Evolutionary conservation across 805 yeast genomes (phyloP).

Genomic region (Zygotorulaspora florentina): DNA sequence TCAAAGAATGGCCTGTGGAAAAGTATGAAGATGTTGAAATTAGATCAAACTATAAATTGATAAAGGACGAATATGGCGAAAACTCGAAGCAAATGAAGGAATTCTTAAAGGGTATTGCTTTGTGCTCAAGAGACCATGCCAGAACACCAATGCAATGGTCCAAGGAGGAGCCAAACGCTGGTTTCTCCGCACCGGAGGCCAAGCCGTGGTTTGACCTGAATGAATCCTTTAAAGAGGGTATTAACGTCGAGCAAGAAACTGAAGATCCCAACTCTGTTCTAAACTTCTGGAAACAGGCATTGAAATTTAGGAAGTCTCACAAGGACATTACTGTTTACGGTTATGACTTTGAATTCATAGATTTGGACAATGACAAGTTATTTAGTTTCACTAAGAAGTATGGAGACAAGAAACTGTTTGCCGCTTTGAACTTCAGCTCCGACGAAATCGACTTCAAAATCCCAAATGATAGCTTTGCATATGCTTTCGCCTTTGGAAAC

Average conservation of each 20-base stretch:
- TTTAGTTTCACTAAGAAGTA: constrained; percentile 42
- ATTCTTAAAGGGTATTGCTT: constrained; percentile 36
- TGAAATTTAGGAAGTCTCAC: constrained; percentile 42
- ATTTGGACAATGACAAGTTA: constrained; percentile 39
- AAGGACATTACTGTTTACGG: constrained; percentile 47
- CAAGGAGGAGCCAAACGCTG: constrained; percentile 40
- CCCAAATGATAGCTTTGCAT: constrained; percentile 24
- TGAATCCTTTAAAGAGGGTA: constrained; percentile 43
- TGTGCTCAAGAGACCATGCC: constrained; percentile 49
- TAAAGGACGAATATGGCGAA: constrained; percentile 25
- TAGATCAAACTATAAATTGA: constrained; percentile 40
- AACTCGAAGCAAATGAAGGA: constrained; percentile 28
- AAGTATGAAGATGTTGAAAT: constrained; percentile 51
- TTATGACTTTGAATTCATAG: constrained; percentile 39
- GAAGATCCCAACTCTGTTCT: constrained; percentile 45
- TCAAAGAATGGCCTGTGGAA: constrained; percentile 43
- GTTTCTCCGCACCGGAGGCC: constrained; percentile 40
- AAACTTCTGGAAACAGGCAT: constrained; percentile 43
- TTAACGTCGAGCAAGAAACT: constrained; percentile 46
- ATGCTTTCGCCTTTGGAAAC: constrained; percentile 29
- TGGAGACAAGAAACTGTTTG: constrained; percentile 35
- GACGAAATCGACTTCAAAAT: constrained; percentile 33
- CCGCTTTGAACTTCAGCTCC: constrained; percentile 43
- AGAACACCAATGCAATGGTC: constrained; percentile 57
- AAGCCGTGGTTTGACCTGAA: constrained; percentile 53